Evolutionary conservation across 192 early-diverging fungal genomes (phyloP), one percentile per base, ranked within the genome.

Genomic region (Entrophospora sp.): DNA sequence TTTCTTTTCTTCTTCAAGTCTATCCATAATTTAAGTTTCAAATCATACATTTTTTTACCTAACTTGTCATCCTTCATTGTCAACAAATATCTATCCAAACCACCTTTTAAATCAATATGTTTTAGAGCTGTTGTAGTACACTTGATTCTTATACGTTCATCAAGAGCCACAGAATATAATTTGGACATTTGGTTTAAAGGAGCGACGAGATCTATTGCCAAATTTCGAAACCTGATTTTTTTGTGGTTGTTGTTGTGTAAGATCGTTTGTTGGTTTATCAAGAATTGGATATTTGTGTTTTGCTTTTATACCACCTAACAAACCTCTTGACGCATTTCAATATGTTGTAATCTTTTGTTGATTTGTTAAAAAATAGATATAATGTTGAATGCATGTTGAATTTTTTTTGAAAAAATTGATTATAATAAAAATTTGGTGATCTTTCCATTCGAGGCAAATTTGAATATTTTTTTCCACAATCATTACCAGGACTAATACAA

Each of bases 41-140:
- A 57, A 10, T 22, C 9, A 22, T 57, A 57, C 55, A 57, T 57
- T 22, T 34, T 34, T 57, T 57, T 28, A 49, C 70, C 79, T 62
- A 90, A 77, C 9, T 88, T 81, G 61, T 87, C 81, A 44, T 87
- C 82, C 36, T 76, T 82, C 14, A 87, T 89, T 36, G 77, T 72
- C 30, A 90, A 72, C 42, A 92, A 64, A 66, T 90, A 92, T 51
- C 74, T 77, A 67, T 92, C 90, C 13, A 92, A 68, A 3, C 90
- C 90, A 24, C 90, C 90, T 76, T 90, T 89, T 72, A 89, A 87
- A 66, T 92, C 89, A 31, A 92, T 88, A 0, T 87, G 87, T 28
- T 88, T 83, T 12, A 90, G 71, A 4, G 87, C 84, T 3, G 81
- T 69, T 3, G 87, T 80, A 16, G 90, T 89, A 49, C 88, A 78